Evolutionary conservation across 192 early-diverging fungal genomes (phyloP), one percentile per base, ranked within the genome.

Genomic region (Gonapodya sp.): DNA sequence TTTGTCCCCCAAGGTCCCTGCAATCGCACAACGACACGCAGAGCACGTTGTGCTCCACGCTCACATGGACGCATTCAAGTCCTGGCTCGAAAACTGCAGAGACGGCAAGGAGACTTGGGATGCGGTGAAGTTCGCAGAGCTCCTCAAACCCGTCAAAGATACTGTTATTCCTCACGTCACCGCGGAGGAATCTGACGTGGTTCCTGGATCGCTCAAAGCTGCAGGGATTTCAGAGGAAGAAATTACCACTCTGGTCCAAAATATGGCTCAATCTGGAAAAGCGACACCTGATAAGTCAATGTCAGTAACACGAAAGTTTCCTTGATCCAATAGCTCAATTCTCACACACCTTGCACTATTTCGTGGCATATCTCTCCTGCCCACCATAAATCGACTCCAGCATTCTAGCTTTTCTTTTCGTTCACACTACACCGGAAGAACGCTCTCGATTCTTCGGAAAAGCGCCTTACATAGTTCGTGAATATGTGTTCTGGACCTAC

Each of bases 21-120:
- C 30, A 2, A 18, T 77, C 30, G 75, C 75, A 33, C 18, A 18
- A 2, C 75, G 75, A 2, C 75, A 77, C 75, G 31, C 16, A 33
- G 75, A 77, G 31, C 75, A 77, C 75, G 75, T 14, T 14, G 31
- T 77, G 2, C 75, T 77, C 31, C 30, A 18, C 8, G 75, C 18
- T 2, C 8, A 18, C 30, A 77, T 77, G 75, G 75, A 34, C 75
- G 34, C 18, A 14, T 34, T 77, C 30, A 34, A 34, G 30, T 16
- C 30, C 18, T 77, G 34, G 30, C 75, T 77, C 8, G 75, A 77
- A 34, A 33, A 33, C 75, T 16, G 16, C 18, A 77, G 75, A 33
- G 75, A 77, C 31, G 75, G 75, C 30, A 77, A 77, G 75, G 75
- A 77, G 31, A 18, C 75, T 8, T 77, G 75, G 75, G 75, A 77